Base-by-base conservation (phyloP, 257 asterid species). In the Perilla frutescens region DNA sequence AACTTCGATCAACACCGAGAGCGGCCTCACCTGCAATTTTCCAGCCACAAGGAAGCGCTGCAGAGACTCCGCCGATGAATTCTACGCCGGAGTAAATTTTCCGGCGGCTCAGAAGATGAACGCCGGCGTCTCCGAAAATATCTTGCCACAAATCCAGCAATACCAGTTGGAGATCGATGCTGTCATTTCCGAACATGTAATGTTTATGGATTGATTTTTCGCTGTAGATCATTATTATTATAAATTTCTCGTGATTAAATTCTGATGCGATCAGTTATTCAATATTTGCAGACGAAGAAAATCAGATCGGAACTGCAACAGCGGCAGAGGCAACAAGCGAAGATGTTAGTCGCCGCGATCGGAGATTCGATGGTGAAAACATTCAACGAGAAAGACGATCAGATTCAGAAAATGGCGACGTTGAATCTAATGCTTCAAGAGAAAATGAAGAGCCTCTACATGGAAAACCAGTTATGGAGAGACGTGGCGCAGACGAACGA, bases 401-500 rank as follows among this genome's bases (percentile, higher is more conserved):
- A 88, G 36, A 85, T 90, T 12, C 78, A 80, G 34, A 70, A 62
- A 62, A 79, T 90, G 71, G 76, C 77, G 0, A 86, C 84, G 62
- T 31, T 88, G 14, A 88, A 86, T 40, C 51, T 71, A 39, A 81
- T 79, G 0, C 86, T 90, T 13, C 84, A 84, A 62, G 88, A 86
- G 9, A 75, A 79, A 41, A 82, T 83, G 1, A 86, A 77, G 61
- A 64, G 70, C 6, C 77, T 87, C 0, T 83, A 63, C 68, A 71
- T 76, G 1, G 91, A 89, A 20, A 89, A 86, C 45, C 93, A 89
- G 5, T 50, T 87, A 2, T 89, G 93, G 96, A 61, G 85, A 15
- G 90, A 89, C 39, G 34, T 84, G 31, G 93, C 96, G 1, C 89
- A 84, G 12, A 63, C 90, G 0, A 89, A 84, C 56, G 93, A 89